Percentiles rank a stretch among this genome's conserved stretches.
Conservation (phyloP, 2,329 filamentous ascomycete genomes). For the Monosporascus sp. region DNA sequence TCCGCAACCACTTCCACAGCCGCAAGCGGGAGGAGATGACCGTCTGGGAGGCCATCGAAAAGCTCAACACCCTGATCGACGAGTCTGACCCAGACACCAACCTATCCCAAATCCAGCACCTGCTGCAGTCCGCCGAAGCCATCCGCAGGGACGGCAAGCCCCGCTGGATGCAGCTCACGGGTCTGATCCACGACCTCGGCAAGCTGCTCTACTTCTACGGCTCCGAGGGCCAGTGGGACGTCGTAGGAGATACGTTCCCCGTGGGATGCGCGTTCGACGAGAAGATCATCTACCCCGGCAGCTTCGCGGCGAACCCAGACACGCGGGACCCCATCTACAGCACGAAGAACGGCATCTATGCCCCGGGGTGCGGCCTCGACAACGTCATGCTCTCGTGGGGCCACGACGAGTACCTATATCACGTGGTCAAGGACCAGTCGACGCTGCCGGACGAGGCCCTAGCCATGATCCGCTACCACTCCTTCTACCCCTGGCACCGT, state of each 20-base stretch:
- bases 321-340: slow-evolving; percentile 64
- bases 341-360: slow-evolving; percentile 76
- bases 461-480: slow-evolving; percentile 91
- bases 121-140: slow-evolving; percentile 83
- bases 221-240: slow-evolving; percentile 87
- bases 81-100: slow-evolving; percentile 87
- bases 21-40: slow-evolving; percentile 66
- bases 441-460: slow-evolving; percentile 74
- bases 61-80: slow-evolving; percentile 85
- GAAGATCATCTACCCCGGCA: slow-evolving; percentile 74
- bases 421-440: slow-evolving; percentile 78
- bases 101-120: slow-evolving; percentile 83
- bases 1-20: slow-evolving; percentile 65
- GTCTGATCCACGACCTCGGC: slow-evolving; percentile 73
- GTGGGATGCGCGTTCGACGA: slow-evolving; percentile 72
- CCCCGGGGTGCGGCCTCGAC: slow-evolving; percentile 72
- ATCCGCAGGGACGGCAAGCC: slow-evolving; percentile 81
- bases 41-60: slow-evolving; percentile 89
- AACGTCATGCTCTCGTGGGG: slow-evolving; percentile 90
- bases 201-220: slow-evolving; percentile 78
- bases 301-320: slow-evolving; percentile 75
- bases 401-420: slow-evolving; percentile 83
- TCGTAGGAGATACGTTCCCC: slow-evolving; percentile 81
- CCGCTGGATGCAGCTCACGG: slow-evolving; percentile 75
- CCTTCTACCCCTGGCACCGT: slow-evolving; percentile 87